Percentiles rank a stretch among this genome's conserved stretches.
Evolutionary conservation across 257 asterid genomes (phyloP).

Genomic region (Plectranthus barbatus): DNA sequence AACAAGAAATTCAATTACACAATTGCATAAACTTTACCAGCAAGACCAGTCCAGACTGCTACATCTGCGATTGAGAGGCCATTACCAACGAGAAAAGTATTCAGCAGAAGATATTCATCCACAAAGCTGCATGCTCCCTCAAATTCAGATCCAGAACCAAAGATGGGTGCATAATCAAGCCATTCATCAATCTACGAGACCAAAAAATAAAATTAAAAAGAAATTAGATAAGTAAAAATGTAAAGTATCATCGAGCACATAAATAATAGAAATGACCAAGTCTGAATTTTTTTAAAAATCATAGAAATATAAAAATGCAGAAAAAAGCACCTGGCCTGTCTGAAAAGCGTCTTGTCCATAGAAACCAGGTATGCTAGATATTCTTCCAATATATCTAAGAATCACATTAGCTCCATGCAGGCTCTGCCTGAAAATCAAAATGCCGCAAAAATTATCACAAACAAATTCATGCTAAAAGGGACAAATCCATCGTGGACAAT

Average conservation of each 20-base stretch:
- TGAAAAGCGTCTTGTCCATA: slow-evolving; percentile 43
- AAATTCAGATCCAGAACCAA: slow-evolving; percentile 79
- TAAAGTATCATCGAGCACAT: background rate
- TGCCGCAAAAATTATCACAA: slow-evolving; percentile 1
- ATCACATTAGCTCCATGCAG: slow-evolving; percentile 49
- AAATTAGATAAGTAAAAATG: background rate
- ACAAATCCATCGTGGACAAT: background rate
- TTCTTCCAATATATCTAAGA: slow-evolving; percentile 60
- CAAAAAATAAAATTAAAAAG: background rate
- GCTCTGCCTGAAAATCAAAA: slow-evolving; percentile 44
- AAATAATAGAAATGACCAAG: background rate
- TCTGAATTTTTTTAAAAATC: background rate
- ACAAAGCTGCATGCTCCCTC: slow-evolving; percentile 81
- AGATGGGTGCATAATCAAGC: slow-evolving; percentile 64
- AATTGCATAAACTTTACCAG: slow-evolving; percentile 37
- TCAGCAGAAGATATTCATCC: slow-evolving; percentile 50
- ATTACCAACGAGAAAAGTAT: slow-evolving; percentile 62
- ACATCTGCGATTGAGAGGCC: slow-evolving; percentile 75
- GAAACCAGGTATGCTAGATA: slow-evolving; percentile 35
- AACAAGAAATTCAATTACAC: background rate
- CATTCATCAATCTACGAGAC: slow-evolving; percentile 69
- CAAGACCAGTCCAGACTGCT: slow-evolving; percentile 83
- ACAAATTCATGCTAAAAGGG: background rate
- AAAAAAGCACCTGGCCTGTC: slow-evolving; percentile 50
- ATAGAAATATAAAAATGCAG: background rate